These are phyloP conservation scores for Penicillium occitanis DNA, from an alignment of 2,329 filamentous ascomycete genomes.

Conservation along the genomic window DNA sequence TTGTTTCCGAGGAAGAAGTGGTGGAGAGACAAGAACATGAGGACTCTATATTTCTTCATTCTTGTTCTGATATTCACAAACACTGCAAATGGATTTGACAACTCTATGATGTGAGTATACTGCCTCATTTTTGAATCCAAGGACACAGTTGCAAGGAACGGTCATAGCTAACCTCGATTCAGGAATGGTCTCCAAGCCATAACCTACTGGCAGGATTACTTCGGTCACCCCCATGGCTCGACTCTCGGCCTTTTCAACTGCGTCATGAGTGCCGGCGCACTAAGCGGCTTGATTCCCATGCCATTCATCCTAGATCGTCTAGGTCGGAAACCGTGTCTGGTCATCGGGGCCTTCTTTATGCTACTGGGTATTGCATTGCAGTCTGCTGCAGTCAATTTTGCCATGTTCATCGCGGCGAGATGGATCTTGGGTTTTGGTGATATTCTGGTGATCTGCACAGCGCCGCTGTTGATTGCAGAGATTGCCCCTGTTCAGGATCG, in stretches of 20 bases:
- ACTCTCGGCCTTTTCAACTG: slow-evolving; percentile 48
- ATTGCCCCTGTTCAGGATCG: slow-evolving; percentile 30
- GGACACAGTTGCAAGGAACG: neutral
- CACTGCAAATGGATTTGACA: slow-evolving; percentile 40
- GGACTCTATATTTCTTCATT: slow-evolving; percentile 34
- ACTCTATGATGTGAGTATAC: slow-evolving; percentile 26
- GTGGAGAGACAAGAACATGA: slow-evolving; percentile 32
- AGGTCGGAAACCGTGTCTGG: slow-evolving; percentile 47
- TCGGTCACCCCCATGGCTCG: slow-evolving; percentile 39
- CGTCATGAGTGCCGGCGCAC: slow-evolving; percentile 43
- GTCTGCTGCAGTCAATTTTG: slow-evolving; percentile 27
- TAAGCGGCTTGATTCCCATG: slow-evolving; percentile 44
- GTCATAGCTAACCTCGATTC: neutral
- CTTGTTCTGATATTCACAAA: slow-evolving; percentile 33
- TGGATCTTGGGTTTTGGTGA: slow-evolving; percentile 30
- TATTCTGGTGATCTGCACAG: slow-evolving; percentile 25
- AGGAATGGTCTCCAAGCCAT: slow-evolving; percentile 32
- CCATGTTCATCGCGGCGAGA: slow-evolving; percentile 30
- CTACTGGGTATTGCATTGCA: slow-evolving; percentile 43
- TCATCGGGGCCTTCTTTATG: slow-evolving; percentile 52
- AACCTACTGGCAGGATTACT: slow-evolving; percentile 39
- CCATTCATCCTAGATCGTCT: slow-evolving; percentile 49
- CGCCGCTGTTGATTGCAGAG: slow-evolving; percentile 30
- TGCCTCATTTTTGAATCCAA: neutral
- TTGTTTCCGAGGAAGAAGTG: slow-evolving; percentile 31